Evolutionary conservation across 345 rosid genomes (phyloP).

Genomic region (Balakata baccata): DNA sequence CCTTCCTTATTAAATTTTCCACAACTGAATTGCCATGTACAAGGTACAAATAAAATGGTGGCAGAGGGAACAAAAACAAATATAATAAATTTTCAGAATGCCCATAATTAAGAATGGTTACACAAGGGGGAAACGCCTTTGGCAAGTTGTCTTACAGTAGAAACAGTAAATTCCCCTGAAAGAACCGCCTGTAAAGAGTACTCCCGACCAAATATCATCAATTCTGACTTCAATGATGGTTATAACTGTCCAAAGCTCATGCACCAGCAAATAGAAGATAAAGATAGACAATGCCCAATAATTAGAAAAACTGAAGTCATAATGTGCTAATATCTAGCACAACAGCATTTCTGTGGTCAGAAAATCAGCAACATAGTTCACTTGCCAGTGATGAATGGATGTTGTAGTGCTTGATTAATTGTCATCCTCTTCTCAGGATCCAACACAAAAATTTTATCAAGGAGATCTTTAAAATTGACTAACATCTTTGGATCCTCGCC

Average conservation of each 20-base stretch:
- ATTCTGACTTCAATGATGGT: slow-evolving; percentile 46
- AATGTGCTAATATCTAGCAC: slow-evolving; percentile 59
- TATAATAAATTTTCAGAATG: slow-evolving; percentile 39
- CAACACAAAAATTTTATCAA: slow-evolving; percentile 86
- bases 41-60: slow-evolving; percentile 16
- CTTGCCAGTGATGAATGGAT: slow-evolving; percentile 99
- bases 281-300: slow-evolving; percentile 58
- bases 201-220: slow-evolving; percentile 61
- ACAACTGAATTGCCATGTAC: slow-evolving; percentile 23
- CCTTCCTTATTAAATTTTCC: slow-evolving; percentile 20
- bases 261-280: slow-evolving; percentile 58
- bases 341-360: slow-evolving; percentile 77
- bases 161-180: slow-evolving; percentile 77
- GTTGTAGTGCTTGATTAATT: slow-evolving; percentile 81
- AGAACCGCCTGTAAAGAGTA: slow-evolving; percentile 64
- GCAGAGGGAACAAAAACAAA: slow-evolving; percentile 16
- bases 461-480: slow-evolving; percentile 82
- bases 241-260: slow-evolving; percentile 51
- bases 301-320: slow-evolving; percentile 72
- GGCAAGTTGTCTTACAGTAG: slow-evolving; percentile 95
- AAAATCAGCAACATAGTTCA: slow-evolving; percentile 78
- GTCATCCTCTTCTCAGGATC: slow-evolving; percentile 98
- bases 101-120: slow-evolving; percentile 48
- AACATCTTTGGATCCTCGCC: slow-evolving; percentile 98
- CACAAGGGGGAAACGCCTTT: slow-evolving; percentile 57